Evolutionary conservation across 345 rosid genomes (phyloP), one percentile per base, ranked within the genome.

Genomic region (Acer yangbiense): DNA sequence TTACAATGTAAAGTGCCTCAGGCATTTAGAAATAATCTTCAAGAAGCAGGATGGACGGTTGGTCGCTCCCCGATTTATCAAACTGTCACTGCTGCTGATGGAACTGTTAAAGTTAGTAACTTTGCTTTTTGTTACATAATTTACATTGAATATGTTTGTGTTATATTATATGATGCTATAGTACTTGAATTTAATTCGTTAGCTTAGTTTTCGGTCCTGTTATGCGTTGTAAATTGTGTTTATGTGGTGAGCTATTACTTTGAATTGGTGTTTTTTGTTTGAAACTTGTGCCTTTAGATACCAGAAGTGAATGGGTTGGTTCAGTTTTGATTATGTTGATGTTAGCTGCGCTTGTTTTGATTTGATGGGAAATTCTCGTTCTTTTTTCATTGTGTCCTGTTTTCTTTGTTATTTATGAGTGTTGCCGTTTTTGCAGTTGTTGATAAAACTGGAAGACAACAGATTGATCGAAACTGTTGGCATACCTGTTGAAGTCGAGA

Each of bases 391-490:
- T 7, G 18, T 21, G 25, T 62, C 20, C 69, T 41, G 16, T 69
- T 44, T 18, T 39, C 23, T 55, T 43, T 2, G 12, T 64, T 9
- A 64, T 21, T 32, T 32, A 17, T 44, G 41, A 43, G 35, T 69
- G 39, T 46, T 32, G 41, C 23, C 77, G 62, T 60, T 78, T 20
- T 76, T 89, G 78, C 77, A 96, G 99, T 76, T 94, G 46, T 73
- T 96, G 85, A 71, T 94, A 73, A 92, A 90, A 86, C 83, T 94
- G 87, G 93, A 91, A 73, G 99, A 96, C 79, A 88, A 89, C 82
- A 84, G 94, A 71, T 85, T 96, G 85, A 85, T 96, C n/a, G 98
- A 96, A 89, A 92, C 99, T 68, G 99, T 94, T 41, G 99, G 98
- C 48, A 96, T 96, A 82, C 99, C 98, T 0, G 93, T 93, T 68